These are phyloP conservation scores for Lyophyllum shimeji DNA, from an alignment of 768 basidiomycete species.

Conservation along the genomic window DNA sequence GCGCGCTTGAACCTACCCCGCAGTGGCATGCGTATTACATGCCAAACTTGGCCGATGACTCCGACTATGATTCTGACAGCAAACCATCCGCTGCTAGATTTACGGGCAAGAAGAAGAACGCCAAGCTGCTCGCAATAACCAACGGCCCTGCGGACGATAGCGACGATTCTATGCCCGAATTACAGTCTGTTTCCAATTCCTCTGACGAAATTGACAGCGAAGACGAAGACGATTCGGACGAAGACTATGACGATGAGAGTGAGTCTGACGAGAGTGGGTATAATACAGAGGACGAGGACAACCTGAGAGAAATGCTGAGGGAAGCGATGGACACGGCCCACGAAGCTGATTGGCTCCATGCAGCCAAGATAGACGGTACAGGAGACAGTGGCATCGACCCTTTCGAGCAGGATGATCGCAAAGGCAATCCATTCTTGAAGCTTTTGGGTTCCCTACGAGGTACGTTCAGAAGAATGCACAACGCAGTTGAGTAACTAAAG, in stretches of 20 bases:
- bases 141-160: constrained; percentile 43
- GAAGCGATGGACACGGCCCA: constrained; percentile 75
- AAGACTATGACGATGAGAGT: constrained; percentile 32
- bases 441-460: constrained; percentile 75
- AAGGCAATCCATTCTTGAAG: constrained; percentile 78
- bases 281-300: constrained; percentile 70
- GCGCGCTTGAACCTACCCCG: constrained; percentile 49
- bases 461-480: constrained; percentile 20
- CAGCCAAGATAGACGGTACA: constrained; percentile 31
- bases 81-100: constrained; percentile 16
- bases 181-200: constrained; percentile 66
- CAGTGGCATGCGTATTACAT: constrained; percentile 55
- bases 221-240: constrained; percentile 37
- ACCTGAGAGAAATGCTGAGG: constrained; percentile 55
- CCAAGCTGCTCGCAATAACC: constrained; percentile 51
- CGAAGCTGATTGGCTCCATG: constrained; percentile 60
- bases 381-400: constrained; percentile 40
- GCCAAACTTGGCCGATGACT: constrained; percentile 25
- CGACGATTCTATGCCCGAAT: constrained; percentile 61
- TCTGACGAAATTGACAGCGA: constrained; percentile 40
- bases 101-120: constrained; percentile 20
- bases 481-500: neutral
- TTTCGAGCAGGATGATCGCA: constrained; percentile 49
- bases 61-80: constrained; percentile 27
- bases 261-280: constrained; percentile 46